Conservation (phyloP, 805 yeast species). For the Ogataea pini region DNA sequence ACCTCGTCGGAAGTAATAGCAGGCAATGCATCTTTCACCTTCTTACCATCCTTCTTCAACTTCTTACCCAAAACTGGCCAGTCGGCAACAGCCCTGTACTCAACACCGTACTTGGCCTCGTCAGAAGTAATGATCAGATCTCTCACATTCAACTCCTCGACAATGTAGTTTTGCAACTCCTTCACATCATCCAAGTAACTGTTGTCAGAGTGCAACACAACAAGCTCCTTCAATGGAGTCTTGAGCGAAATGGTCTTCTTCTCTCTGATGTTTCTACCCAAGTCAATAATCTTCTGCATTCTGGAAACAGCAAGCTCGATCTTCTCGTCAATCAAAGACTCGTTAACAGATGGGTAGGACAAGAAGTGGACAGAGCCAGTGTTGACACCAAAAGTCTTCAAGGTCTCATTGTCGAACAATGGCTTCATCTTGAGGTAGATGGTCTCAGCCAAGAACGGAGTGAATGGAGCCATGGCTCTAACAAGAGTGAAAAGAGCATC, state of each 20-base stretch:
- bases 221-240: constrained; percentile 88
- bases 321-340: constrained; percentile 74
- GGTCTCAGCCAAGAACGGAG: constrained; percentile 92
- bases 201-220: constrained; percentile 79
- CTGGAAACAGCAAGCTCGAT: constrained; percentile 88
- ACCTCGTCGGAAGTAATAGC: constrained; percentile 78
- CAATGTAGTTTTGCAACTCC: constrained; percentile 73
- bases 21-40: constrained; percentile 93
- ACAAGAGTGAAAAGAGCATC: constrained; percentile 86
- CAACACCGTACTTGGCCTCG: constrained; percentile 89
- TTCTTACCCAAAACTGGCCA: constrained; percentile 99
- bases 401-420: constrained; percentile 59
- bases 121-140: constrained; percentile 85
- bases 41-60: constrained; percentile 88
- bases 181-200: constrained; percentile 76
- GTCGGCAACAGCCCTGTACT: constrained; percentile 93
- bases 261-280: constrained; percentile 96
- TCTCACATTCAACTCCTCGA: constrained; percentile 91
- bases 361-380: constrained; percentile 90
- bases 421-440: constrained; percentile 76
- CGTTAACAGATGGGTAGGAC: constrained; percentile 81
- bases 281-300: constrained; percentile 95
- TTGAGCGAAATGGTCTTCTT: constrained; percentile 91
- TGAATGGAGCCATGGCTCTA: constrained; percentile 98
- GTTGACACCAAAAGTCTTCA: constrained; percentile 54